A percentile compares a stretch with the other conserved stretches of the same genome.
Conservation (phyloP, 163 green algal genomes). For the Prototheca stagnorum region DNA sequence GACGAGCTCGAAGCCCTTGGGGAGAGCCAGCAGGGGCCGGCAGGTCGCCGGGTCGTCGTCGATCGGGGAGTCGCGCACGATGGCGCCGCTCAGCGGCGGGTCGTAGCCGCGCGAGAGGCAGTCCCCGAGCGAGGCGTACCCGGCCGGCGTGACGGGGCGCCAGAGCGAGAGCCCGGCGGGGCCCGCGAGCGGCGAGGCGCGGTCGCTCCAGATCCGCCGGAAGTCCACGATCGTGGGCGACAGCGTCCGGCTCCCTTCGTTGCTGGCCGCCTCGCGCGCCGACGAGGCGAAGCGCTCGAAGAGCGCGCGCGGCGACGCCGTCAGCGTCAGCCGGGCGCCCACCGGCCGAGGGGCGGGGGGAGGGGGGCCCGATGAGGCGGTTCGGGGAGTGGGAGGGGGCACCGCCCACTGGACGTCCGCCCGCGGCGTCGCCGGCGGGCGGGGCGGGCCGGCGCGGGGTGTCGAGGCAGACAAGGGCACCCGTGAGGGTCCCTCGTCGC, state of each 20-base stretch:
- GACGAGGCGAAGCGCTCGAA: slow-evolving; percentile 4
- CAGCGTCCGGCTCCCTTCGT: slow-evolving; percentile 4
- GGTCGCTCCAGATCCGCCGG: slow-evolving; percentile 14
- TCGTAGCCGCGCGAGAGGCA: slow-evolving; percentile 39
- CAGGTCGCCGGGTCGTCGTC: too few species aligned
- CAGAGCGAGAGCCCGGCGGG: slow-evolving; percentile 24
- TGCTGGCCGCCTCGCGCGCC: background rate
- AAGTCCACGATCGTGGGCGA: slow-evolving; percentile 19
- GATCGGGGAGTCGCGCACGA: slow-evolving; percentile 35
- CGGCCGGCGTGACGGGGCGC: slow-evolving; percentile 41
- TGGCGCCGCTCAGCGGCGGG: slow-evolving; percentile 32
- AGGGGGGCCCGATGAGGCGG: too few species aligned
- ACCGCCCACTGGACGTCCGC: too few species aligned
- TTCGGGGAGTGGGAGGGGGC: too few species aligned
- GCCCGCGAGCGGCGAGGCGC: background rate
- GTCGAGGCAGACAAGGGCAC: too few species aligned
- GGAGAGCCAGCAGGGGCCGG: slow-evolving; percentile 25
- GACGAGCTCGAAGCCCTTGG: slow-evolving; percentile 31
- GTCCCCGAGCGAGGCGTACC: slow-evolving; percentile 49
- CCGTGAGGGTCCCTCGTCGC: too few species aligned
- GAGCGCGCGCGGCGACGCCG: background rate
- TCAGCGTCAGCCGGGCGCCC: background rate
- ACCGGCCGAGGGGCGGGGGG: too few species aligned
- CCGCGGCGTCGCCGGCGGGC: too few species aligned
- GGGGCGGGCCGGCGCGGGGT: too few species aligned